These are phyloP conservation scores for Hygrophoropsis aurantiaca DNA, from an alignment of 768 basidiomycete species.

Conservation along the genomic window DNA sequence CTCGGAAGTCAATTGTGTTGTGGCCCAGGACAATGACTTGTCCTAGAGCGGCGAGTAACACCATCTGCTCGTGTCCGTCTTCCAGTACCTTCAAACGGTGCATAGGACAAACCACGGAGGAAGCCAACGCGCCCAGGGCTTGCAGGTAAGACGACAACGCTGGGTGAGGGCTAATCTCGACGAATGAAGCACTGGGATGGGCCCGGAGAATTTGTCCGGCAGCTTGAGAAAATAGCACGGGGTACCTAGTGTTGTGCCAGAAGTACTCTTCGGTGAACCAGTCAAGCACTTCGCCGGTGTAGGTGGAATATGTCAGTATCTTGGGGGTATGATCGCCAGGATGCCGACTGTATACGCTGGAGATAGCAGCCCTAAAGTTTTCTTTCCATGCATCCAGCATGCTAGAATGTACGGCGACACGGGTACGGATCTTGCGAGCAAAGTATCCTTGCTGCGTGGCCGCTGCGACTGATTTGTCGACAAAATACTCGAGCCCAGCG, in stretches of 20 bases:
- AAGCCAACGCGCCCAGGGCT: conserved; percentile 13
- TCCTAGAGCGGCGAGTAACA: conserved; percentile 29
- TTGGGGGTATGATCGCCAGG: conserved; percentile 23
- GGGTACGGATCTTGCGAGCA: conserved; percentile 37
- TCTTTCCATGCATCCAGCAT: conserved; percentile 37
- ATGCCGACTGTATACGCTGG: conserved; percentile 30
- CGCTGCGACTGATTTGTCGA: conserved; percentile 30
- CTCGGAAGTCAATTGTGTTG: conserved; percentile 31
- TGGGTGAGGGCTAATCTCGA: conserved; percentile 42
- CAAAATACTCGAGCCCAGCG: conserved; percentile 28
- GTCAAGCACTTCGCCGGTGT: conserved; percentile 24
- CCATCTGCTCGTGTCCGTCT: conserved; percentile 18
- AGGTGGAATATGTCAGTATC: conserved; percentile 37
- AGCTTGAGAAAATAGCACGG: conserved; percentile 37
- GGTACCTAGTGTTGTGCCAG: conserved; percentile 38
- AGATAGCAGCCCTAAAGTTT: conserved; percentile 25
- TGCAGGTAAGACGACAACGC: conserved; percentile 34
- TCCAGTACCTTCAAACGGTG: conserved; percentile 22
- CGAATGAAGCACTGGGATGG: conserved; percentile 24
- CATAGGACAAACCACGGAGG: conserved; percentile 23
- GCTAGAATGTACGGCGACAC: conserved; percentile 37
- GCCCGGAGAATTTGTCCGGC: conserved; percentile 21
- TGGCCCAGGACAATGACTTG: conserved; percentile 26
- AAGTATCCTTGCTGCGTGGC: conserved; percentile 29
- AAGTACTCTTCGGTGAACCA: conserved; percentile 37